Base-by-base conservation (phyloP, 805 yeast genomes). In the Starmera pachycereana region DNA sequence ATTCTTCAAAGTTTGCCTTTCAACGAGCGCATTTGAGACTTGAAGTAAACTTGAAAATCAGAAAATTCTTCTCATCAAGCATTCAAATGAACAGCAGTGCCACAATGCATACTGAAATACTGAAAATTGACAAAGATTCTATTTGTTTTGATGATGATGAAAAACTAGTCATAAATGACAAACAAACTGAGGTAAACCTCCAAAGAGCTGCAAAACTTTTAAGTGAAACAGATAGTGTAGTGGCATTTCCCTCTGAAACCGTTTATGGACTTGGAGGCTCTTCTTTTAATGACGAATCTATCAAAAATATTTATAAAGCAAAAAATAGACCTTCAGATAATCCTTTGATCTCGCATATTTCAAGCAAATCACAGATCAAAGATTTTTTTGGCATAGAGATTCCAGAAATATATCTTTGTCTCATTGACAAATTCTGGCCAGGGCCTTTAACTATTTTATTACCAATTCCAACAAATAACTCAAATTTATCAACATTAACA, bases 171-270 rank as follows among this genome's bases (percentile, higher is more conserved):
- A 68, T 81, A 14, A 50, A 67, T 2, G 86, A 81, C 51, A 51
- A 64, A n/a, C 56, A 56, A 25, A 79, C 94, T 0, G 60, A 64
- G 42, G 41, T 50, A 10, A 74, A 74, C 43, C 60, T 88, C 2
- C 38, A 58, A 10, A 60, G 60, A 14, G 97, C 96, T 6, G 78
- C 87, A 0, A 50, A 62, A 2, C 60, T 78, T 5, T 58, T 88
- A 5, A 57, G 63, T 13, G 58, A 60, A 3, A 63, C 80, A 0
- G 56, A 69, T 32, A 65, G 76, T 25, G 87, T 81, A 0, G 88
- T 92, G 12, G 97, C 90, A 0, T 89, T 92, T 52, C 98, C 98
- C 2, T 86, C 98, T 0, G 98, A 92, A 56, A 92, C 98, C 0
- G 98, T 92, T 0, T 92, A 92, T 58, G 98, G 98, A 0, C 68